phyloP scores from a whole-genome alignment of 2,329 filamentous ascomycete genomes.

The Exophiala aquamarina region DNA sequence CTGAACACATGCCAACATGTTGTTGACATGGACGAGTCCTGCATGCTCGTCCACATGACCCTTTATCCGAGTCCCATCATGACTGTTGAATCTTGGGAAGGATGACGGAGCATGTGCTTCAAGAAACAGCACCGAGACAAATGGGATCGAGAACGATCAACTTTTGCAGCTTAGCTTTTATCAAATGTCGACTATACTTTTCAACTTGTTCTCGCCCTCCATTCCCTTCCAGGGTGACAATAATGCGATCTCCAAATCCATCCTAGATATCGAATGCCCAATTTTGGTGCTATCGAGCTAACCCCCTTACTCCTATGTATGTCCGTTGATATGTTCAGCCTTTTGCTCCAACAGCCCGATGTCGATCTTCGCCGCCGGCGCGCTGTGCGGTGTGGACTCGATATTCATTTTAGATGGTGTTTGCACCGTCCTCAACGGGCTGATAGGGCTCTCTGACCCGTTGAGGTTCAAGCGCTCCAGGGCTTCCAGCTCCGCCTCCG shows the following conservation, averaged over 20 bases:
- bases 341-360: conserved; percentile 39
- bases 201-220: background rate
- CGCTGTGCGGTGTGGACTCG: conserved; percentile 24
- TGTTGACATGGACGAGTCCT: too few relatives aligned
- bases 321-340: conserved; percentile 31
- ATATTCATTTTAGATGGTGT: conserved; percentile 30
- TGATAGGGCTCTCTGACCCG: conserved; percentile 18
- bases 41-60: too few relatives aligned
- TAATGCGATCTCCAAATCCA: conserved; percentile 1
- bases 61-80: too few relatives aligned
- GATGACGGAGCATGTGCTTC: background rate
- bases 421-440: conserved; percentile 21
- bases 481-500: conserved; percentile 44
- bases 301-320: conserved; percentile 5
- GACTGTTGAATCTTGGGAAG: too few relatives aligned
- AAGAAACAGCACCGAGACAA: background rate
- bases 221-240: too few relatives aligned
- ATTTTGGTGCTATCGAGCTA: too few relatives aligned
- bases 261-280: too few relatives aligned
- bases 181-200: background rate
- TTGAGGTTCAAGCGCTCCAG: conserved; percentile 39
- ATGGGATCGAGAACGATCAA: background rate
- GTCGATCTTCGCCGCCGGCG: conserved; percentile 31
- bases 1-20: too few relatives aligned
- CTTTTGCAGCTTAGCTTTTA: background rate